Base-by-base conservation (phyloP, 2,329 filamentous ascomycete genomes). In the Nigrospora sphaerica region DNA sequence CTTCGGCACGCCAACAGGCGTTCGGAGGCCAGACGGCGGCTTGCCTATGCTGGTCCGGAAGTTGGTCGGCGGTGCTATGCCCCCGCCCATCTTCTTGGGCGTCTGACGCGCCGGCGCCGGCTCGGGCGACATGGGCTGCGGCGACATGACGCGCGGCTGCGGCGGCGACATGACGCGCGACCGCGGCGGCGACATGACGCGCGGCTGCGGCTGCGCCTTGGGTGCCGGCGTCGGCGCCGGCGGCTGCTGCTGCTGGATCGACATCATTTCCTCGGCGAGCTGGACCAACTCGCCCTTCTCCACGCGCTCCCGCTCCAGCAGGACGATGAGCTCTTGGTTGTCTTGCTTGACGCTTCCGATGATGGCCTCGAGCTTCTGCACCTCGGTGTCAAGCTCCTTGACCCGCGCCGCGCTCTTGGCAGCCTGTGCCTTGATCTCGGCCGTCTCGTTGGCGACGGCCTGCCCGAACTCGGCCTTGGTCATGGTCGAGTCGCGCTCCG, bases 201-300 rank as follows among this genome's bases (percentile, higher is more conserved):
- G 49, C 14, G 49, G 51, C 2, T 48, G 57, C 37, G 51, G 53
- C 28, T 52, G 49, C 16, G 47, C 45, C n/a, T 47, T 42, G 12
- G 47, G 45, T 36, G 50, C 47, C 32, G 55, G 40, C 42, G 51
- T 42, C 32, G 53, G 47, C 44, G 50, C 41, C 48, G 50, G 28
- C 64, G 14, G 42, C 42, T 59, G 55, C 41, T 69, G 75, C 62
- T 81, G 57, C 51, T 72, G 74, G 67, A 92, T 81, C 44, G 74
- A 72, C 67, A 93, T 84, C 82, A 93, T 86, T 69, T 93, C 88
- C 63, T 93, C 88, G 1, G 88, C 88, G 6, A 89, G 77, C 46
- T 82, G 79, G 33, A 93, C 88, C 35, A 93, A 72, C 67, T 92
- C 88, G 45, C 86, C 85, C 72, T 93, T 92, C 68, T 93, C 88